Conservation (phyloP, 176 grass and related monocot genomes). For the Eremochloa ophiuroides region DNA sequence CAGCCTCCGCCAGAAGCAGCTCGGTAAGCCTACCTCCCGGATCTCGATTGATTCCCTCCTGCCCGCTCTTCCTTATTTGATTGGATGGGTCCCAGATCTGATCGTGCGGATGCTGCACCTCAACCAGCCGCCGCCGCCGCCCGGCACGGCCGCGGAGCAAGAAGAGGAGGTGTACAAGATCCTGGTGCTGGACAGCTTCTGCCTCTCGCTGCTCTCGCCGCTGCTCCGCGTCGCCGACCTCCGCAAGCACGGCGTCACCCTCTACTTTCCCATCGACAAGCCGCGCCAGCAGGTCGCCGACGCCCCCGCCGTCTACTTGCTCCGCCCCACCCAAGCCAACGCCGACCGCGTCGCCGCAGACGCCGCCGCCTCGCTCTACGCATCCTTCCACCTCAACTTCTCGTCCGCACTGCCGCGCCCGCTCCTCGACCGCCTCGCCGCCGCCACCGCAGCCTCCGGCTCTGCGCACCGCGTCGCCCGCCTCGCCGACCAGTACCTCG, state of each 20-base stretch:
- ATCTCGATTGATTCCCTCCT: too few relatives aligned
- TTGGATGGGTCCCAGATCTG: background rate
- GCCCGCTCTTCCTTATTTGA: background rate
- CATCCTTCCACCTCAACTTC: background rate
- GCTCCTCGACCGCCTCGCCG: background rate
- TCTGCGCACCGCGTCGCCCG: conserved; percentile 4
- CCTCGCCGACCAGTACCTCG: conserved; percentile 1
- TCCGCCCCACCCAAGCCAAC: background rate
- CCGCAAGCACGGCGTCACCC: conserved; percentile 33
- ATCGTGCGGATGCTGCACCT: background rate
- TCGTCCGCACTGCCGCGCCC: background rate
- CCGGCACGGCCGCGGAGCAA: background rate
- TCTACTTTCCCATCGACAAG: conserved; percentile 1
- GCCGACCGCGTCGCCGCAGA: background rate
- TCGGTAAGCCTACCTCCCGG: background rate
- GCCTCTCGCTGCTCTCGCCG: conserved; percentile 19
- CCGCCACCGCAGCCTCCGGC: background rate
- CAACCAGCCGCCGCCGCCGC: background rate
- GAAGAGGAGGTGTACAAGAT: conserved; percentile 28
- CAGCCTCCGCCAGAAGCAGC: conserved; percentile 10
- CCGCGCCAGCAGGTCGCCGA: background rate
- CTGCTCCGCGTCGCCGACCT: conserved; percentile 39
- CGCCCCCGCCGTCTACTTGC: background rate
- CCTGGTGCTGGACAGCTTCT: conserved; percentile 41
- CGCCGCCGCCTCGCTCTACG: background rate